Evolutionary conservation across 1,139 yeast species (phyloP), one percentile per base, ranked within the genome.

Genomic region (Diutina pseudorugosa): DNA sequence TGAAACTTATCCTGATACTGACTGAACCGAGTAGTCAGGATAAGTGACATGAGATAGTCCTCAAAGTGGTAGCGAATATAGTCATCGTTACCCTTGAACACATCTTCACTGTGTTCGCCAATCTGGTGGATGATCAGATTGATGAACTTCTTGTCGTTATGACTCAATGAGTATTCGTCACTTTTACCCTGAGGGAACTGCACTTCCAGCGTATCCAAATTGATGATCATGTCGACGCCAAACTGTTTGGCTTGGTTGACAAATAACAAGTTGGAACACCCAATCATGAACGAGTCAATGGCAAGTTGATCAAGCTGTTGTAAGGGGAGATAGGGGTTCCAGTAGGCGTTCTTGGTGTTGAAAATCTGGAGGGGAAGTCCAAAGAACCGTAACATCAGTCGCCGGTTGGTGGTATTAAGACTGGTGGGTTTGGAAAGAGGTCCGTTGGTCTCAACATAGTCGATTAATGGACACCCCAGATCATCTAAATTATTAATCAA

Each of bases 261-360:
- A 52, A 93, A 72, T 51, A 93, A 70, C 41, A 90, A 81, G 65
- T 93, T 93, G 9, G 98, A 90, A 51, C 95, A 85, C 0, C 98
- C 98, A 53, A 89, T 79, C 68, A 89, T 72, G 59, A 82, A 93
- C 0, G 91, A 77, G 49, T 75, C 78, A 1, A 74, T 71, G 42
- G 73, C 75, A 53, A 93, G 71, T 59, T 87, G 91, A 53, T 85
- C 85, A 54, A 93, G 71, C 63, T 91, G 98, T 65, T 91, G 98
- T 52, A 93, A 70, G 0, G 98, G 96, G 21, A 91, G 77, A 65
- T 91, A 93, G 0, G 98, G 98, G 58, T 87, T 85, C 75, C 95
- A 91, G 57, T 91, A 77, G 2, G 95, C 89, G 43, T 95, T 95
- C 59, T 82, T 79, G 11, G 78, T 73, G 58, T 90, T 89, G 68